Evolutionary conservation across 257 asterid species (phyloP).

Genomic region (Petunia secreta): DNA sequence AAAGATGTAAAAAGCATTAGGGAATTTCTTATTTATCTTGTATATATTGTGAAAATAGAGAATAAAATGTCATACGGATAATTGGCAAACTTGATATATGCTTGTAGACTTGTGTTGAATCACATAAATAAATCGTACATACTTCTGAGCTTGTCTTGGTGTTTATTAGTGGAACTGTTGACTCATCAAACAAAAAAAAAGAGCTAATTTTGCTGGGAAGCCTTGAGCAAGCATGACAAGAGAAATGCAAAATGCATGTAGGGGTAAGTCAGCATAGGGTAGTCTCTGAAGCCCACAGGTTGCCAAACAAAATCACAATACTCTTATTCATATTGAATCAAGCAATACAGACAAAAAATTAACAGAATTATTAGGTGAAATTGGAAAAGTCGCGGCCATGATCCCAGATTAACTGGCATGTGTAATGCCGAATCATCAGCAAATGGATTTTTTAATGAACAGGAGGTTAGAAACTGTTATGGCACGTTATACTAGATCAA

Average conservation of each 20-base stretch:
- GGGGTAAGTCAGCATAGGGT: not conserved
- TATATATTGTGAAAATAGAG: not conserved
- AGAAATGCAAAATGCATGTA: not conserved
- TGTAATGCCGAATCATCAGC: not conserved
- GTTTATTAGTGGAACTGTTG: not conserved
- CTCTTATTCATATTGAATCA: not conserved
- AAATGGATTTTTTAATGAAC: constrained; percentile 6
- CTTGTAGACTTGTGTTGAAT: not conserved
- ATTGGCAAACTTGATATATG: constrained; percentile 9
- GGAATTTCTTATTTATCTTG: not conserved
- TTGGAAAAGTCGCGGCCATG: constrained; percentile 4
- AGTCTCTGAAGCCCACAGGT: not conserved
- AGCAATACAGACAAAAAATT: not conserved
- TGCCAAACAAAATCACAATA: constrained; percentile 11
- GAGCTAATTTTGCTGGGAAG: not conserved
- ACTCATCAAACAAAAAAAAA: not conserved
- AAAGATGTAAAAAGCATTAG: too few relatives aligned
- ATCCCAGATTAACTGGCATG: constrained; percentile 17
- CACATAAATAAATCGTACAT: not conserved
- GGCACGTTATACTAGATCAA: not conserved
- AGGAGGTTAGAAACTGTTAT: not conserved
- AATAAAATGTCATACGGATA: not conserved
- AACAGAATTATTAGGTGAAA: not conserved
- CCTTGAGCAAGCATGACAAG: too few relatives aligned
- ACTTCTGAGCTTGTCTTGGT: not conserved